phyloP scores from a whole-genome alignment of 2,329 filamentous ascomycete genomes.

The Immersiporthe knoxdaviesiana region DNA sequence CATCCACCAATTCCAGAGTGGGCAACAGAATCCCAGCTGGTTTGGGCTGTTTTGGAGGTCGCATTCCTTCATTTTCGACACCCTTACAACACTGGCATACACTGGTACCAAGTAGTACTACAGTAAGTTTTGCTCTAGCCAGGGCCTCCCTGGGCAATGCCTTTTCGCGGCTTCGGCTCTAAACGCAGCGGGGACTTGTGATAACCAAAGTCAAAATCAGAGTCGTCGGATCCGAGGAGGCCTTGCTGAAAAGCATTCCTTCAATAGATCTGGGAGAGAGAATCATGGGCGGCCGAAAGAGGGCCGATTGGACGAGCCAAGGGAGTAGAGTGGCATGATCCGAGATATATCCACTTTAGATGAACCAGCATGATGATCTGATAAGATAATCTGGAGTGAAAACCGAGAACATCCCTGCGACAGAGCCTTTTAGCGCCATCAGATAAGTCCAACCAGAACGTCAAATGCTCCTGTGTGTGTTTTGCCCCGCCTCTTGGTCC shows the following conservation, averaged over 20 bases:
- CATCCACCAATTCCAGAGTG: not conserved
- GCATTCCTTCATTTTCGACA: not conserved
- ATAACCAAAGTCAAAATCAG: not conserved
- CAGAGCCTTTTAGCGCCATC: constrained; percentile 20
- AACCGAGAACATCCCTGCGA: not conserved
- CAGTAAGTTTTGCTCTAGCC: not conserved
- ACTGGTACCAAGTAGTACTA: no score
- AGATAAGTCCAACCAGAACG: constrained; percentile 22
- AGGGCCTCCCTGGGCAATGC: not conserved
- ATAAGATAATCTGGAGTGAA: constrained; percentile 22
- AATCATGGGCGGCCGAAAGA: constrained; percentile 13
- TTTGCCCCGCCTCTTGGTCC: not conserved
- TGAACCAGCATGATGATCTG: constrained; percentile 23
- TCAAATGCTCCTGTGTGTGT: not conserved
- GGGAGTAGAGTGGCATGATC: constrained; percentile 9
- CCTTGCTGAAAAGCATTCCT: not conserved
- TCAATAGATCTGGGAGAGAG: not conserved
- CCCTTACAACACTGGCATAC: not conserved
- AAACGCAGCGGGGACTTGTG: not conserved
- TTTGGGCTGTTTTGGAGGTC: not conserved
- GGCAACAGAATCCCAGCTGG: not conserved
- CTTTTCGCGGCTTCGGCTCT: not conserved
- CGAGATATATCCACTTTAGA: not conserved
- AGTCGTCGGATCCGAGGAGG: constrained; percentile 18
- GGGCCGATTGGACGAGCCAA: constrained; percentile 18